Base-by-base conservation (phyloP, 495 filamentous ascomycete species). In the Penicillium maclennaniae region DNA sequence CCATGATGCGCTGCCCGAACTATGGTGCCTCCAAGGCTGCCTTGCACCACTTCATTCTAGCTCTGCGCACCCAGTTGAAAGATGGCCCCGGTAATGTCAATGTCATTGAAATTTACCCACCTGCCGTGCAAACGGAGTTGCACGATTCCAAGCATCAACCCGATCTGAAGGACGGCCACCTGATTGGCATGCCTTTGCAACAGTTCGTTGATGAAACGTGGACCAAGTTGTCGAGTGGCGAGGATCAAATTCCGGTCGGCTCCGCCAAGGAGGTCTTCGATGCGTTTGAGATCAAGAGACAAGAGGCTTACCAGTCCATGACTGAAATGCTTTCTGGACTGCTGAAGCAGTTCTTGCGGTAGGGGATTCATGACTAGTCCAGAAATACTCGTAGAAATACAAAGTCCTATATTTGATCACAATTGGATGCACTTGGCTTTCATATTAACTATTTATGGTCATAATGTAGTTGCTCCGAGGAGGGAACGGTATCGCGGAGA, bases 61-160 rank as follows among this genome's bases (percentile, higher is more conserved):
- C 72, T 4, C 71, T 90, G 16, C 81, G 86, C 5, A 77, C 81
- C 42, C 86, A 90, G 69, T 61, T 90, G 1, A 63, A 70, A 43
- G 59, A 57, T 26, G 65, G 63, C 40, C 23, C 23, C 23, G 23
- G 23, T 2, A 23, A 23, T 23, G 67, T 87, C 20, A 76, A 76
- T 37, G 74, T 89, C 4, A 69, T 88, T 26, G 86, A 90, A 68
- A 63, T 88, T 14, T 72, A 84, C 41, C 85, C 85, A 6, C 85
- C 86, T 4, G 76, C 82, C 3, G 84, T 89, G 23, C 82, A 85
- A 70, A 89, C 73, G 14, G 72, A 78, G 46, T 54, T 77, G 0
- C 74, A 77, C 43, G 70, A 76, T 43, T 71, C 23, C 23, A 23
- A 23, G 23, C 23, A 72, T 38, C 68, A 71, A 59, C 65, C 60